Conservation (phyloP, 257 asterid genomes). For the Galeopsis tetrahit region DNA sequence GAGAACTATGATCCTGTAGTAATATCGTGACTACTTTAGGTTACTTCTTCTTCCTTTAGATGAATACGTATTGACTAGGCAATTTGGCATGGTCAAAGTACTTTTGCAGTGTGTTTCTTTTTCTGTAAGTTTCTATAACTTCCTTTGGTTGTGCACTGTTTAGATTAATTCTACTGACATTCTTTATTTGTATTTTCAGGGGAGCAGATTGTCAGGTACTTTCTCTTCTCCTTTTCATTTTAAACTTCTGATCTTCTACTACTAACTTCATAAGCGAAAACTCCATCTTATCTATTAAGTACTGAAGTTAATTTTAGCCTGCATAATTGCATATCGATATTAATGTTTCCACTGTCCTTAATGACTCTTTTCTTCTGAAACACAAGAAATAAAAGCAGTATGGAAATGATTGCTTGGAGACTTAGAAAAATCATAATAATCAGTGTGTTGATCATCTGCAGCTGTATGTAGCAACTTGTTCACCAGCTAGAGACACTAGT, state of each 20-base stretch:
- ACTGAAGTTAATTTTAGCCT: constrained; percentile 17
- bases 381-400: not conserved
- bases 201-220: constrained; percentile 89
- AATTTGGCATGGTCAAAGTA: constrained; percentile 21
- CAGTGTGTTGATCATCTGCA: constrained; percentile 37
- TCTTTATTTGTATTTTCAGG: constrained; percentile 59
- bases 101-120: constrained; percentile 17
- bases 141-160: constrained; percentile 8
- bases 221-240: constrained; percentile 6
- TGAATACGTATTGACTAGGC: not conserved
- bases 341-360: not conserved
- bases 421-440: not conserved
- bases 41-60: constrained; percentile 4
- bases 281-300: constrained; percentile 5
- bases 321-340: constrained; percentile 3
- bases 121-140: constrained; percentile 9
- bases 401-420: constrained; percentile 24
- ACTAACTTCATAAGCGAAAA: not conserved
- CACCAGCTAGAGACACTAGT: constrained; percentile 79
- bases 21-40: not conserved
- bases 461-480: constrained; percentile 90
- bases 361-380: constrained; percentile 3
- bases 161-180: constrained; percentile 35
- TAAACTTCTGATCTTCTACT: constrained; percentile 23
- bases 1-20: constrained; percentile 8